Evolutionary conservation across 169 alveolate genomes (phyloP).

Genomic region (Plasmodium adleri): DNA sequence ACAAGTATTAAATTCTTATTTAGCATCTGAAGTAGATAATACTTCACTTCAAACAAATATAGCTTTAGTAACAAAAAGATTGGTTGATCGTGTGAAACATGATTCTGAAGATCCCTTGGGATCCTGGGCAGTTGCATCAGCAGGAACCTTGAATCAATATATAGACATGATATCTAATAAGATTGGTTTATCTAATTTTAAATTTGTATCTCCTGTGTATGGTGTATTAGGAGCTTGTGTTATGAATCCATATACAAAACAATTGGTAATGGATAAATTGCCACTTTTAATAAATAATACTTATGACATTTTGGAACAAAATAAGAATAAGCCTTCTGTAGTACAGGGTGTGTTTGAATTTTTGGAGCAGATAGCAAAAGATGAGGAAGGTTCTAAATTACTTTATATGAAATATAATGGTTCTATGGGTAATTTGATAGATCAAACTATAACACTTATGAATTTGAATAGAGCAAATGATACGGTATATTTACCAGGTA

Average conservation of each 20-base stretch:
- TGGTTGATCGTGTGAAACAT: conserved; percentile 85
- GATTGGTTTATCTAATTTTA: conserved; percentile 82
- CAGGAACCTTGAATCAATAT: conserved; percentile 89
- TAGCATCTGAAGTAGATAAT: conserved; percentile 83
- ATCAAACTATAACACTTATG: conserved; percentile 45
- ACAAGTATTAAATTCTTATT: conserved; percentile 84
- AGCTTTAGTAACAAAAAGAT: conserved; percentile 81
- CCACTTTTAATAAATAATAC: conserved; percentile 78
- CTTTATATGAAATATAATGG: conserved; percentile 54
- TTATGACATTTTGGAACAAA: conserved; percentile 79
- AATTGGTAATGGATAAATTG: conserved; percentile 78
- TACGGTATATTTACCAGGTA: conserved; percentile 48
- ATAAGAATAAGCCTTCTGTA: conserved; percentile 84
- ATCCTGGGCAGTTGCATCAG: conserved; percentile 93
- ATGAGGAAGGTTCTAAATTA: conserved; percentile 83
- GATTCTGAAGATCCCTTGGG: conserved; percentile 93
- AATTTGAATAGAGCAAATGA: conserved; percentile 65
- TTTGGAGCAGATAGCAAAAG: conserved; percentile 84
- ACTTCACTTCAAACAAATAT: conserved; percentile 83
- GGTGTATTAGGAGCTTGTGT: conserved; percentile 88
- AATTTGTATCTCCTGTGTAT: conserved; percentile 86
- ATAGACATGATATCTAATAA: conserved; percentile 84
- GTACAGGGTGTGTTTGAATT: conserved; percentile 82
- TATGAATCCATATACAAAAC: conserved; percentile 86
- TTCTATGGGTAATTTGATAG: conserved; percentile 46